phyloP scores from a whole-genome alignment of 257 asterid species.

The Solanum chilense region DNA sequence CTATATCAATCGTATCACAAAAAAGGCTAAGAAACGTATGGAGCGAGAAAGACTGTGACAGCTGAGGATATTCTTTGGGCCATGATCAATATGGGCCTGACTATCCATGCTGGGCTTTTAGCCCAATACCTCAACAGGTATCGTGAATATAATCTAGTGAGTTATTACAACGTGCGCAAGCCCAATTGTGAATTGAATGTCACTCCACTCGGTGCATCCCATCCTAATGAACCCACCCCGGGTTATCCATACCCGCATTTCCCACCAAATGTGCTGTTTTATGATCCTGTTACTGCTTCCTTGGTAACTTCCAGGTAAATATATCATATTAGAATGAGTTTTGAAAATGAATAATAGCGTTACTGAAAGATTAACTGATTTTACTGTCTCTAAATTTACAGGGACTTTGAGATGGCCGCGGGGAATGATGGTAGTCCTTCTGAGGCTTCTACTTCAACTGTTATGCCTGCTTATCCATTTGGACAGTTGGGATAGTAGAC shows the following conservation, averaged over 20 bases:
- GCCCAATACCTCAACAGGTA: slow-evolving; percentile 1
- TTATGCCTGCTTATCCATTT: not conserved
- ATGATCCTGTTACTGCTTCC: not conserved
- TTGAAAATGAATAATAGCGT: not conserved
- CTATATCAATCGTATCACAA: not conserved
- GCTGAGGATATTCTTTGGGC: not conserved
- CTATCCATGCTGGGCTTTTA: slow-evolving; percentile 8
- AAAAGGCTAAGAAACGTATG: not conserved
- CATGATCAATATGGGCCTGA: not conserved
- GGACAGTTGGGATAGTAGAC: not conserved
- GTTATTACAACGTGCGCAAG: not conserved
- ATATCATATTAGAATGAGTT: not conserved
- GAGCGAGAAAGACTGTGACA: not conserved
- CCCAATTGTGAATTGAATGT: not conserved
- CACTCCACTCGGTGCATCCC: too few species aligned
- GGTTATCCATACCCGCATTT: not conserved
- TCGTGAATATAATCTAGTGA: not conserved
- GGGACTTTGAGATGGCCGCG: not conserved
- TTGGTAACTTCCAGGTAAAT: not conserved
- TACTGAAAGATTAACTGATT: not conserved
- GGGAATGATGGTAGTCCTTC: not conserved
- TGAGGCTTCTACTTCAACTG: not conserved
- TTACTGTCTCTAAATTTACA: not conserved
- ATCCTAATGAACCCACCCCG: not conserved
- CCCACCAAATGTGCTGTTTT: not conserved